These are phyloP conservation scores for Digitaria exilis DNA, from an alignment of 202 grass and related monocot genomes.

Conservation along the genomic window DNA sequence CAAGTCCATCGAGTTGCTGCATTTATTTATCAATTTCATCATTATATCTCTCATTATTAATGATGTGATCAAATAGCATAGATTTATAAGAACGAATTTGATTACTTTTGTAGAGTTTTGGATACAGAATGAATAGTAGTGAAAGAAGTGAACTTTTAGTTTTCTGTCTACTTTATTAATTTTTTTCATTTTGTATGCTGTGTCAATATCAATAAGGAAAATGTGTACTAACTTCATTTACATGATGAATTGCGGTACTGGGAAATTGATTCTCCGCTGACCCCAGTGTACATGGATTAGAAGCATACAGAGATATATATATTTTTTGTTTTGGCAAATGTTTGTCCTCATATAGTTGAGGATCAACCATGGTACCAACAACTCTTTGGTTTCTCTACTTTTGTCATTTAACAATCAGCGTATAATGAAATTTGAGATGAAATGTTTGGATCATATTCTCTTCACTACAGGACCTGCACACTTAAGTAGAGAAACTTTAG, in stretches of 20 bases:
- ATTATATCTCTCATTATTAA: background rate
- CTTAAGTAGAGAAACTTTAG: conserved; percentile 6
- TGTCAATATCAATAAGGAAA: background rate
- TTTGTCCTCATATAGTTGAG: background rate
- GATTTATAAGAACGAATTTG: background rate
- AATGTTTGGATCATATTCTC: conserved; percentile 6
- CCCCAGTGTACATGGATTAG: background rate
- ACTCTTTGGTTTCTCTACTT: background rate
- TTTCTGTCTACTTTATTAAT: background rate
- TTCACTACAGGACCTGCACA: background rate
- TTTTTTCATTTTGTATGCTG: background rate
- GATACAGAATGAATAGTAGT: background rate
- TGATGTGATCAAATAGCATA: background rate
- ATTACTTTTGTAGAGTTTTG: background rate
- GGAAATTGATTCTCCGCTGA: background rate
- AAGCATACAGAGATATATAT: background rate
- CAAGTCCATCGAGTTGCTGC: background rate
- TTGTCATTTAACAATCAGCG: background rate
- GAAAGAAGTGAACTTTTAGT: background rate
- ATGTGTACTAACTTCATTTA: background rate
- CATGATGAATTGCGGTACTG: background rate
- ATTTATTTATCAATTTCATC: background rate
- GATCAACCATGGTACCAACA: background rate
- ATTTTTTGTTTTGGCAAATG: background rate
- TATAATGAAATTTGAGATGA: background rate